Base-by-base conservation (phyloP, 1,139 yeast genomes). In the Candida dubliniensis region DNA sequence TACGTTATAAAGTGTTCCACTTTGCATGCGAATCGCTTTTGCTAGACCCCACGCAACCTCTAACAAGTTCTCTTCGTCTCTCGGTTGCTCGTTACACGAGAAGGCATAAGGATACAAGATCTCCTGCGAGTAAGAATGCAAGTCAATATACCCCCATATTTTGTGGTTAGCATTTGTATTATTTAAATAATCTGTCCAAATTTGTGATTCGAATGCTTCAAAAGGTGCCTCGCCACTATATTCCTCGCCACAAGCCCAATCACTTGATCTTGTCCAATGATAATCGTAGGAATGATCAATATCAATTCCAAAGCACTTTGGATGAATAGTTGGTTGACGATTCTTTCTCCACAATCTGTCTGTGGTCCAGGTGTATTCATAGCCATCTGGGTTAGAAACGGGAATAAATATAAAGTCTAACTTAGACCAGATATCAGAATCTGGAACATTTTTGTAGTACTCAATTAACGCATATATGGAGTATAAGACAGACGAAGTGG, bases 301-400 rank as follows among this genome's bases (percentile, higher is more conserved):
- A 60, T 90, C 96, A 38, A 89, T 78, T 7, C 97, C 97, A 41
- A 76, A 70, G 63, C 97, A 90, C 36, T 74, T 65, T 4, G 87
- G 81, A 41, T 79, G 65, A 32, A 71, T 75, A 0, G 96, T 86
- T 43, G 79, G 77, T 64, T 90, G 96, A 49, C 96, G 76, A 64
- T 88, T 90, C 61, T 90, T 90, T 40, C 95, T 72, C 97, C 97
- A 90, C 49, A 90, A 69, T 45, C 97, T 70, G 60, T 90, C 96
- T 31, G 68, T 60, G 4, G 71, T 74, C 96, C 96, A 90, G 1
- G 95, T 76, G 60, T 85, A 85, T 11, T 71, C 89, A 59, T 90
- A 90, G 0, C 97, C 97, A 63, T 90, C 97, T 0, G 96, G 96
- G 59, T 90, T 90, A 63, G 82, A 76, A 9, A 88, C 87, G 0